A percentile compares a stretch with the other conserved stretches of the same genome.
phyloP scores from a whole-genome alignment of 768 basidiomycete genomes.

The Daedaleopsis sinensis region DNA sequence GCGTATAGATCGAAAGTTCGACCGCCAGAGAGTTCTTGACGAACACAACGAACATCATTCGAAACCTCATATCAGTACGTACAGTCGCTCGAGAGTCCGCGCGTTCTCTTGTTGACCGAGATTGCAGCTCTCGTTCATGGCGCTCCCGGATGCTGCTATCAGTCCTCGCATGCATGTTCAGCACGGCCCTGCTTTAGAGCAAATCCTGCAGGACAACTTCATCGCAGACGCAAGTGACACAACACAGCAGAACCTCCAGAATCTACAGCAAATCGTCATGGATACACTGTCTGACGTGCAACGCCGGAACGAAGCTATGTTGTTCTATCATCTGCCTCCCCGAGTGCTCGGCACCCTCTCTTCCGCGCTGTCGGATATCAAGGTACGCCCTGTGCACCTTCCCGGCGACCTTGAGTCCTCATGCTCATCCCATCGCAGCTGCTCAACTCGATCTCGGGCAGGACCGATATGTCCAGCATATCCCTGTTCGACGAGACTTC shows the following conservation, averaged over 20 bases:
- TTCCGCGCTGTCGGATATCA: slow-evolving; percentile 60
- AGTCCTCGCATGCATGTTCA: slow-evolving; percentile 69
- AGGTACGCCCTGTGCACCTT: slow-evolving; percentile 32
- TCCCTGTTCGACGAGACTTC: slow-evolving; percentile 57
- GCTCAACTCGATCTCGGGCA: slow-evolving; percentile 74
- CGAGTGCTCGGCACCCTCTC: slow-evolving; percentile 62
- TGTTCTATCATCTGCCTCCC: slow-evolving; percentile 68
- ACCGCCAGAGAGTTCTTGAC: slow-evolving; percentile 58
- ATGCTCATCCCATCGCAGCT: slow-evolving; percentile 43
- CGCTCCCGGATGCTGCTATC: slow-evolving; percentile 74
- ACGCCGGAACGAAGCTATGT: slow-evolving; percentile 78
- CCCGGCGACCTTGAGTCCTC: too few relatives aligned
- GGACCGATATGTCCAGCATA: slow-evolving; percentile 60
- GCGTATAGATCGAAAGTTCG: slow-evolving; percentile 47
- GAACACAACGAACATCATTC: slow-evolving; percentile 55
- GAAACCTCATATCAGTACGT: slow-evolving; percentile 63
- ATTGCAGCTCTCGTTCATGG: slow-evolving; percentile 65
- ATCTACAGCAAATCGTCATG: slow-evolving; percentile 49
- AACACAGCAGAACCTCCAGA: slow-evolving; percentile 41
- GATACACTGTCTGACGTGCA: slow-evolving; percentile 72
- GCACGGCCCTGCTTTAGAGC: slow-evolving; percentile 50
- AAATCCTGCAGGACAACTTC: slow-evolving; percentile 49
- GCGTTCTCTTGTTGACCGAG: neutral
- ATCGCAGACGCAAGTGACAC: slow-evolving; percentile 27
- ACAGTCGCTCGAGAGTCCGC: neutral